phyloP scores from a whole-genome alignment of 345 rosid species.

The Dipteronia dyeriana region DNA sequence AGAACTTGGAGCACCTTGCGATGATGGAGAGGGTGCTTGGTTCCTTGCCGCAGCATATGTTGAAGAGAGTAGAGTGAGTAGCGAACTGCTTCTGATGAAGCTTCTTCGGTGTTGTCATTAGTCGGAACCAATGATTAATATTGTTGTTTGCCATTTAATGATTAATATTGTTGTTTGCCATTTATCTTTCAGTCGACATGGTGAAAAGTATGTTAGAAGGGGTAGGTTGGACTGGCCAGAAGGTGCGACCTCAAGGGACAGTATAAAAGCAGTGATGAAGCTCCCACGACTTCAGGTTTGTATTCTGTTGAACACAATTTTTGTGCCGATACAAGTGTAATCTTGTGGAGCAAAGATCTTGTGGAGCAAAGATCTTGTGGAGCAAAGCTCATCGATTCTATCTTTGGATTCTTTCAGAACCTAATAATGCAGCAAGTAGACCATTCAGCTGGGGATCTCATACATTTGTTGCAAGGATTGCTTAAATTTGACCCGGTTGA shows the following conservation, averaged over 20 bases:
- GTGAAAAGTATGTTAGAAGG: slow-evolving; percentile 78
- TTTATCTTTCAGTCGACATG: slow-evolving; percentile 55
- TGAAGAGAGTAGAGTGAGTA: slow-evolving; percentile 78
- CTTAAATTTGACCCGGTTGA: slow-evolving; percentile 66
- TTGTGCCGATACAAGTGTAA: too few species aligned
- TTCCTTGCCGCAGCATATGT: slow-evolving; percentile 64
- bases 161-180: too few species aligned
- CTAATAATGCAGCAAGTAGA: slow-evolving; percentile 83
- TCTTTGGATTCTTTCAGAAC: slow-evolving; percentile 45
- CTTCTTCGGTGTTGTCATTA: background rate
- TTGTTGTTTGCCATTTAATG: background rate
- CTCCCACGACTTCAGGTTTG: slow-evolving; percentile 79
- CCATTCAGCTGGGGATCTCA: slow-evolving; percentile 87
- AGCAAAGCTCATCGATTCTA: background rate
- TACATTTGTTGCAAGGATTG: slow-evolving; percentile 71
- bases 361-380: background rate
- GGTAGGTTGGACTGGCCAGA: slow-evolving; percentile 91
- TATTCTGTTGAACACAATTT: background rate
- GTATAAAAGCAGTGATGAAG: slow-evolving; percentile 75
- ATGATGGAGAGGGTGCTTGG: slow-evolving; percentile 96
- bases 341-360: background rate
- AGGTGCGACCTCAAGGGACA: slow-evolving; percentile 80
- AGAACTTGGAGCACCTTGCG: slow-evolving; percentile 87
- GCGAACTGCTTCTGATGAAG: background rate
- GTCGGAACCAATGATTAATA: background rate